These are phyloP conservation scores for Leccinum broughii DNA, from an alignment of 768 basidiomycete genomes.

Conservation along the genomic window DNA sequence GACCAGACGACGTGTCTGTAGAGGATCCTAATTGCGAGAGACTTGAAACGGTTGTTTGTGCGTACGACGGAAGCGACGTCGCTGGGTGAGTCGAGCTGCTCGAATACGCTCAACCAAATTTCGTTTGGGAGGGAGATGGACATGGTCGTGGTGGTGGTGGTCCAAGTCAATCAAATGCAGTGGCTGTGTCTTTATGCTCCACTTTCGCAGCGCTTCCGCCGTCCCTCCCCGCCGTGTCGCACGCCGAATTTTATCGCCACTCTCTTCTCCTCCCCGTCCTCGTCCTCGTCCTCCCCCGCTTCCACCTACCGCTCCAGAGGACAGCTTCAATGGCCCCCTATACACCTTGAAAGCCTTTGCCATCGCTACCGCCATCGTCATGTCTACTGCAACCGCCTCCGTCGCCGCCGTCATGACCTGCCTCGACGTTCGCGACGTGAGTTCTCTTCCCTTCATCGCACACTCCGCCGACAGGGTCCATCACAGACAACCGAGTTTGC, in stretches of 20 bases:
- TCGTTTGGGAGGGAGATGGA: constrained; percentile 34
- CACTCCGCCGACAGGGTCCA: not conserved
- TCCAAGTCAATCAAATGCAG: not conserved
- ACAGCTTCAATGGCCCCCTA: constrained; percentile 50
- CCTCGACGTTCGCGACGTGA: constrained; percentile 57
- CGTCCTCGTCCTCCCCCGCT: not conserved
- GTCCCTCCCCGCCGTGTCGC: not conserved
- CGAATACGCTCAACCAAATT: constrained; percentile 41
- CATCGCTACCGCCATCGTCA: constrained; percentile 62
- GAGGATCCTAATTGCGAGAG: constrained; percentile 30
- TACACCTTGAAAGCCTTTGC: constrained; percentile 64
- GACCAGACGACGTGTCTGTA: constrained; percentile 39
- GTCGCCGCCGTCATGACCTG: constrained; percentile 51
- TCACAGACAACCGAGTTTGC: constrained; percentile 60
- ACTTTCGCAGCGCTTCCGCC: not conserved
- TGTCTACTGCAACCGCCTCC: constrained; percentile 44
- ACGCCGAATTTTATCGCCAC: not conserved
- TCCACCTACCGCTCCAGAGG: constrained; percentile 11
- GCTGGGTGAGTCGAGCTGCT: constrained; percentile 29
- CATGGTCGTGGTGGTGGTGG: constrained; percentile 10
- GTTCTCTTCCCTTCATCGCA: not conserved
- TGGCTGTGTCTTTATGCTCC: not conserved
- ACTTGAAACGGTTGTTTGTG: constrained; percentile 33
- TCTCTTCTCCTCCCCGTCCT: not conserved
- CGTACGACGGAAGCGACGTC: constrained; percentile 36